Percentiles rank a stretch among this genome's conserved stretches.
These are phyloP conservation scores for Lichtheimia corymbifera DNA, from an alignment of 371 early-diverging fungal species.

Conservation along the genomic window DNA sequence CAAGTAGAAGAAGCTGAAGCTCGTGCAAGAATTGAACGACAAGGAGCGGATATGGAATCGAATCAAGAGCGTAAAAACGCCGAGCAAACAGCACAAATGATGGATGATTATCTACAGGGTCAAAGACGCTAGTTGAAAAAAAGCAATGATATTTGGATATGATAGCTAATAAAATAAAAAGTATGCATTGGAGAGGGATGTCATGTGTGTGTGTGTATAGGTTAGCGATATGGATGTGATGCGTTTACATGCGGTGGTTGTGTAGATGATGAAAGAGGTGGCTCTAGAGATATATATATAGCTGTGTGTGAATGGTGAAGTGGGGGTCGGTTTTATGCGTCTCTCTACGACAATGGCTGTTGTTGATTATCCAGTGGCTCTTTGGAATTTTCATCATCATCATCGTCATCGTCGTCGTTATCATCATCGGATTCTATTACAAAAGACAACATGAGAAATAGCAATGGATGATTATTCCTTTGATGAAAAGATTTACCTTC, in stretches of 20 bases:
- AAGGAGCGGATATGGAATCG: not conserved
- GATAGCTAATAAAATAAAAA: no score
- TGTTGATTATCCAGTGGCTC: not conserved
- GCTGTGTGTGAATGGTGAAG: no score
- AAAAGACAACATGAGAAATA: not conserved
- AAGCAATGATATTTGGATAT: no score
- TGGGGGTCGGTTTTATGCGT: no score
- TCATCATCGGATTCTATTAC: constrained; percentile 4
- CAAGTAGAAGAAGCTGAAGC: constrained; percentile 12
- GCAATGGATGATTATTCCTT: no score
- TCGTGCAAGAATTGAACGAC: constrained; percentile 11
- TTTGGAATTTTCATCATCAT: constrained; percentile 1
- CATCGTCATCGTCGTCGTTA: constrained; percentile 5
- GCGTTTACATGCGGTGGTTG: not conserved
- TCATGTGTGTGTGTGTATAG: not conserved
- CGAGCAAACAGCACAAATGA: constrained; percentile 11
- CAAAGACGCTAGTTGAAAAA: not conserved
- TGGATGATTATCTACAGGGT: constrained; percentile 10
- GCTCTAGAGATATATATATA: no score
- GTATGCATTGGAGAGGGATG: no score
- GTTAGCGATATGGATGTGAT: constrained; percentile 1
- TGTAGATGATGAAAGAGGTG: not conserved
- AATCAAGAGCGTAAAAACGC: constrained; percentile 11
- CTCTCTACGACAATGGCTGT: not conserved
- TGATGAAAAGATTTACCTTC: not conserved